Evolutionary conservation across 257 asterid species (phyloP).

Genomic region (Schizonepeta tenuifolia): DNA sequence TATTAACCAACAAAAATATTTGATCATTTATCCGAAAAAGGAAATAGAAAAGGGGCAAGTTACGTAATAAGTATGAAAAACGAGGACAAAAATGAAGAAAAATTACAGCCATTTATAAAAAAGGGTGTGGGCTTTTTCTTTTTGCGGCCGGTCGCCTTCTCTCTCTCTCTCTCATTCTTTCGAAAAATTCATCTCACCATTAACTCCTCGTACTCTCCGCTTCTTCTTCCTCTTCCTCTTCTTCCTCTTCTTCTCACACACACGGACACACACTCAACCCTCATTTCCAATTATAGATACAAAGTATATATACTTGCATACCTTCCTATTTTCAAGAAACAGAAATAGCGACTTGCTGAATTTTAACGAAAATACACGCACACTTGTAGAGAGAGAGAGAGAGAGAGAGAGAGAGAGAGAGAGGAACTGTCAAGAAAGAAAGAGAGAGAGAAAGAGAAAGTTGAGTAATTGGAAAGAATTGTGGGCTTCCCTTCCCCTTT

Average conservation of each 20-base stretch:
- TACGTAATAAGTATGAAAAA: constrained; percentile 13
- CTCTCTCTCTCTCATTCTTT: not conserved
- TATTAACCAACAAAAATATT: not conserved
- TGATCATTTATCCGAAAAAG: constrained; percentile 19
- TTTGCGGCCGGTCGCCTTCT: constrained; percentile 52
- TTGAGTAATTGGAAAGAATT: constrained; percentile 17
- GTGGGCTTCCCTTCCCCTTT: not conserved
- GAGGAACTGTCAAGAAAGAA: constrained; percentile 17
- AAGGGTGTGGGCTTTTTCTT: constrained; percentile 1
- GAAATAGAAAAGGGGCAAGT: not conserved
- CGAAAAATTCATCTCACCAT: constrained; percentile 31
- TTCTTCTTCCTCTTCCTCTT: constrained; percentile 41
- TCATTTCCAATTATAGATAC: constrained; percentile 37
- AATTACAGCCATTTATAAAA: constrained; percentile 14
- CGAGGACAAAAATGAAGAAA: not conserved
- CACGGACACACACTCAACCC: constrained; percentile 20
- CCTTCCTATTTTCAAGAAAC: constrained; percentile 34
- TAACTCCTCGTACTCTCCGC: constrained; percentile 28
- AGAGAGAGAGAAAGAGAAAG: not conserved
- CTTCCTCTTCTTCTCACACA: constrained; percentile 2
- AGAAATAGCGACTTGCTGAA: not conserved
- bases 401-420: not conserved
- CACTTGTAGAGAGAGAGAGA: constrained; percentile 4
- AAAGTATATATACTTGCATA: not conserved
- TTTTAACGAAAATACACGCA: constrained; percentile 4